These are phyloP conservation scores for Penicillium decumbens DNA, from an alignment of 2,329 filamentous ascomycete species.

Conservation along the genomic window DNA sequence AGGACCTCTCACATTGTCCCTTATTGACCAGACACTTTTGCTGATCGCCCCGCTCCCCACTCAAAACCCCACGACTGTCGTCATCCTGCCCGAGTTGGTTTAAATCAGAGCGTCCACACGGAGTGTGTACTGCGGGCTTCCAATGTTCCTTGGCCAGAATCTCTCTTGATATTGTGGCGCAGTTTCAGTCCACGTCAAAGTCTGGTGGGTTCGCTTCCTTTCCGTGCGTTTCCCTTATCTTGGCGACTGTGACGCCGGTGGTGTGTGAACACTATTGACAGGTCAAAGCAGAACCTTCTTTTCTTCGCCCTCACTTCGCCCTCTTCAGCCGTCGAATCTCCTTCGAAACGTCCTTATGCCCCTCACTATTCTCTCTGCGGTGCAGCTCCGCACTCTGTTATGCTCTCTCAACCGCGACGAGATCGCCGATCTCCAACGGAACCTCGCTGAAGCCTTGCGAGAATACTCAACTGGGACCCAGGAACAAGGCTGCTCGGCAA, in stretches of 20 bases:
- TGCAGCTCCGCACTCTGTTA: slow-evolving; percentile 53
- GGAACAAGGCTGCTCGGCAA: slow-evolving; percentile 54
- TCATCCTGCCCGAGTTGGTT: slow-evolving; percentile 8
- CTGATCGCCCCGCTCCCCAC: slow-evolving; percentile 11
- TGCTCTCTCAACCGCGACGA: slow-evolving; percentile 55
- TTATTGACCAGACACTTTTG: not conserved
- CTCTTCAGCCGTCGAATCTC: slow-evolving; percentile 1
- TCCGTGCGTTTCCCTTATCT: not conserved
- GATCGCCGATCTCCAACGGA: slow-evolving; percentile 53
- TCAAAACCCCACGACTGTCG: slow-evolving; percentile 6
- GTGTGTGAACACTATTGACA: not conserved
- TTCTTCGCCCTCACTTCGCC: not conserved
- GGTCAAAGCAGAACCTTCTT: not conserved
- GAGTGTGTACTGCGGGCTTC: not conserved
- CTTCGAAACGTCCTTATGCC: slow-evolving; percentile 44
- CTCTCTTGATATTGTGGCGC: slow-evolving; percentile 4
- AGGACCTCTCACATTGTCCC: not conserved
- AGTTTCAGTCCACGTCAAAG: not conserved
- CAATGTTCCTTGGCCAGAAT: not conserved
- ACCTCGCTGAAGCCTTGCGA: slow-evolving; percentile 57
- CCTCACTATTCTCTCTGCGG: slow-evolving; percentile 56
- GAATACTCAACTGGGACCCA: slow-evolving; percentile 62
- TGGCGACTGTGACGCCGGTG: not conserved
- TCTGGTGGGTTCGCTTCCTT: not conserved
- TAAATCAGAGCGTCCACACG: slow-evolving; percentile 8